Evolutionary conservation across 2,329 filamentous ascomycete genomes (phyloP), one percentile per base, ranked within the genome.

Genomic region (Cercospora janseana): DNA sequence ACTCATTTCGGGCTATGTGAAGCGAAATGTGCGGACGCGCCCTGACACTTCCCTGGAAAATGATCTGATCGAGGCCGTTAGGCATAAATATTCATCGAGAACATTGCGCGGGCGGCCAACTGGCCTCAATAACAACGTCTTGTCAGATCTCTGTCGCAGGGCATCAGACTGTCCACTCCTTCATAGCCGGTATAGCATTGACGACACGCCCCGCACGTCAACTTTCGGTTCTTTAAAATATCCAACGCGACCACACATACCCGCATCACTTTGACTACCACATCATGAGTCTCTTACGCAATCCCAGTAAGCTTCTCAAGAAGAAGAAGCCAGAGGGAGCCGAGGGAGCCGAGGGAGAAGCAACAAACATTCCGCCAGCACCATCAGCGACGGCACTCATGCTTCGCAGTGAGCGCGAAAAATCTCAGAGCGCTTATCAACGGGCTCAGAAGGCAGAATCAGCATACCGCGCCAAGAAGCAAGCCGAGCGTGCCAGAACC

Each of bases 361-460:
- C 44, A 28, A 18, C 34, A 7, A 38, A 38, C 16, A 21, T 57
- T 7, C 51, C 51, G 24, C 46, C 35, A 20, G 55, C 55, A 7
- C 55, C 55, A 10, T 54, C 55, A 35, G 37, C 51, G 9, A 52
- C 55, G 9, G 46, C 54, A 20, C 46, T 57, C 8, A 46, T 41
- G 4, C 43, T 54, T n/a, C 51, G 46, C 12, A 42, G 48, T 23
- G 48, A 54, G 37, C 48, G 51, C 31, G 55, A 57, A 20, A 54
- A 50, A 8, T 52, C 51, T 2, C 41, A 43, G 12, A 27, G 31
- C 0, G 51, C 49, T 4, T 46, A 51, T 26, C 34, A 37, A 8
- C 46, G 46, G 31, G 55, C 55, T 6, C 34, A 54, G 12, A 52
- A 52, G 20, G 55, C 55, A 8, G 55, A 57, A 32, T 29, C 49